Percentiles rank a stretch among this genome's conserved stretches.
Evolutionary conservation across 495 filamentous ascomycete species (phyloP).

Genomic region (Hypomontagnella monticulosa): DNA sequence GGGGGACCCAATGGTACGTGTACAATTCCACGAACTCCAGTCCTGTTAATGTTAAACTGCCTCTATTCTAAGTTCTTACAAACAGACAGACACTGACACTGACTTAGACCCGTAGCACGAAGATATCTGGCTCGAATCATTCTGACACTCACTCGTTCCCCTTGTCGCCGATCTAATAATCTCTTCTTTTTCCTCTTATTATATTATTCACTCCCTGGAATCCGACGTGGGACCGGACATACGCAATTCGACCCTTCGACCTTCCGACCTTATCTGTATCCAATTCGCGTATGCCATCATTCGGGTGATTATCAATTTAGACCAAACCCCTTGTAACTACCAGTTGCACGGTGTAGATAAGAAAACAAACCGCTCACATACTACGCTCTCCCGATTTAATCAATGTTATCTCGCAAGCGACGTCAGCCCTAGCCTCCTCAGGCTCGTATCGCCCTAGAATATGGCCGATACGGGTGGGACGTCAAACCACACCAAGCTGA

Average conservation of each 20-base stretch:
- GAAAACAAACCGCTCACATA: slow-evolving; percentile 12
- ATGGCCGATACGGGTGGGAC: slow-evolving; percentile 44
- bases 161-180: slow-evolving; percentile 2
- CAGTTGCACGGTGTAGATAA: slow-evolving; percentile 24
- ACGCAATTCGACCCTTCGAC: background rate
- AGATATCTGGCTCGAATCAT: slow-evolving; percentile 23
- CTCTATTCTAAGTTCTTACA: slow-evolving; percentile 22
- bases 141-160: slow-evolving; percentile 15
- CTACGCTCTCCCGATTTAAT: slow-evolving; percentile 21
- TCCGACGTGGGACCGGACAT: no score
- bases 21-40: slow-evolving; percentile 37
- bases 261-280: background rate
- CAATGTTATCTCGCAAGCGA: slow-evolving; percentile 42
- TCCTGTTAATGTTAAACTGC: slow-evolving; percentile 32
- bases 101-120: slow-evolving; percentile 2
- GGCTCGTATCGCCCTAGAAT: slow-evolving; percentile 38
- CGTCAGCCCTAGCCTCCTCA: slow-evolving; percentile 37
- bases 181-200: slow-evolving; percentile 10
- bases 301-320: slow-evolving; percentile 28
- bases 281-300: slow-evolving; percentile 23
- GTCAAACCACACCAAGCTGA: slow-evolving; percentile 32
- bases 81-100: slow-evolving; percentile 15
- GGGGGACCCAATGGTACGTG: slow-evolving; percentile 38
- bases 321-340: slow-evolving; percentile 10
- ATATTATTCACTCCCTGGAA: background rate